Percentiles rank a stretch among this genome's conserved stretches.
Evolutionary conservation across 257 asterid genomes (phyloP).

Genomic region (Penstemon newberryi): DNA sequence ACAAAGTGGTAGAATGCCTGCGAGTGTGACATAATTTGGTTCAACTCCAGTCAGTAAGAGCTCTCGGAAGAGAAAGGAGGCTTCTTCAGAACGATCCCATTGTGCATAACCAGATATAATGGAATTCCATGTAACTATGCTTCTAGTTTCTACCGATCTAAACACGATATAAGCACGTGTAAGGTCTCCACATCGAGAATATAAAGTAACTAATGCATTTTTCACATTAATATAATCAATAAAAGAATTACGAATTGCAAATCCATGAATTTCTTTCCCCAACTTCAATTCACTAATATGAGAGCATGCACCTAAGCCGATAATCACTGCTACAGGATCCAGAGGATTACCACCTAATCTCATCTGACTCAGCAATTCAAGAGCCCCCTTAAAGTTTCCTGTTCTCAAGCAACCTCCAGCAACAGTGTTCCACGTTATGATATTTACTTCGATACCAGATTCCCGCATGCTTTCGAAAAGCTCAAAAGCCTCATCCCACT

Average conservation of each 20-base stretch:
- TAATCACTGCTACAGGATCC: slow-evolving; percentile 74
- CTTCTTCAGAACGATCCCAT: slow-evolving; percentile 64
- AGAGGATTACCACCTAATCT: slow-evolving; percentile 37
- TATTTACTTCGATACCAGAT: slow-evolving; percentile 40
- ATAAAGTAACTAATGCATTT: slow-evolving; percentile 68
- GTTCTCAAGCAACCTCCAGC: slow-evolving; percentile 70
- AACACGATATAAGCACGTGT: slow-evolving; percentile 58
- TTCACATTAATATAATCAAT: slow-evolving; percentile 49
- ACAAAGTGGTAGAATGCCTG: slow-evolving; percentile 77
- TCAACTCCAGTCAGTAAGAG: slow-evolving; percentile 46
- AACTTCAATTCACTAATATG: slow-evolving; percentile 48
- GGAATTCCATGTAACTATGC: slow-evolving; percentile 73
- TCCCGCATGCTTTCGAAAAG: slow-evolving; percentile 63
- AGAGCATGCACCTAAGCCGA: slow-evolving; percentile 77
- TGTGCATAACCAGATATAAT: slow-evolving; percentile 70
- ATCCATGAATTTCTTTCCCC: slow-evolving; percentile 79
- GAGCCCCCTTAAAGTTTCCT: slow-evolving; percentile 56
- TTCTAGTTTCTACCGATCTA: slow-evolving; percentile 44
- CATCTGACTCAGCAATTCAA: slow-evolving; percentile 63
- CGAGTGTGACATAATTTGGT: slow-evolving; percentile 81
- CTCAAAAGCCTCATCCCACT: slow-evolving; percentile 70
- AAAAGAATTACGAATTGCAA: slow-evolving; percentile 58
- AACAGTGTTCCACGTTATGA: slow-evolving; percentile 72
- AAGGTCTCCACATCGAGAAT: slow-evolving; percentile 74
- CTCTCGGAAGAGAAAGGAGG: slow-evolving; percentile 63